phyloP scores from a whole-genome alignment of 139 green algal genomes.

The Chlamydomonas incerta region DNA sequence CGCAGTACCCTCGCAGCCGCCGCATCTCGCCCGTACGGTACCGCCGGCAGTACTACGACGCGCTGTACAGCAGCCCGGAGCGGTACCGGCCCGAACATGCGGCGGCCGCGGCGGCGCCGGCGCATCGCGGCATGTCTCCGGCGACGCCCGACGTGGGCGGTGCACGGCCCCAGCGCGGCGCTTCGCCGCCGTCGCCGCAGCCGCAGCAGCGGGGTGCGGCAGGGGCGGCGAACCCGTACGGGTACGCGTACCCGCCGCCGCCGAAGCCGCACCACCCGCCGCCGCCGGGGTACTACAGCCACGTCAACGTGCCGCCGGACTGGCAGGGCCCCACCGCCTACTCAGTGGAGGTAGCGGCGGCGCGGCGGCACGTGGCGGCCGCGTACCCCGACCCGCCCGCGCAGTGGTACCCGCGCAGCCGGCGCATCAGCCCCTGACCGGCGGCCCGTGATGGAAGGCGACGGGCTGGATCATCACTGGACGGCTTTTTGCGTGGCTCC shows the following conservation, averaged over 20 bases:
- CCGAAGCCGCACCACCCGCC: not conserved
- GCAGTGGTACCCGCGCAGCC: not conserved
- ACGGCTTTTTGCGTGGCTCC: no score
- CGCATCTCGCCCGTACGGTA: not conserved
- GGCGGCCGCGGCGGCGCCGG: no score
- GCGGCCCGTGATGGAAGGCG: no score
- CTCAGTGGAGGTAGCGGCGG: not conserved
- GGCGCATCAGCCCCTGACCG: not conserved
- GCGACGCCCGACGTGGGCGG: no score
- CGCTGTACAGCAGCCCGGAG: conserved; percentile 23
- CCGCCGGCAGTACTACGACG: conserved; percentile 2
- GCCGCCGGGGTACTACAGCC: not conserved
- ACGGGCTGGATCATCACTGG: no score
- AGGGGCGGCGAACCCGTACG: no score
- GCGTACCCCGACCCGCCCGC: not conserved
- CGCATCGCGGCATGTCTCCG: no score
- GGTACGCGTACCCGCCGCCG: no score
- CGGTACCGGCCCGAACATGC: not conserved
- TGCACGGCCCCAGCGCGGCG: no score
- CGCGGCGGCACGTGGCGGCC: not conserved
- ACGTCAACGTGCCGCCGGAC: not conserved
- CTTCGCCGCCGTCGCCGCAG: no score
- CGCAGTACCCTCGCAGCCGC: conserved; percentile 13
- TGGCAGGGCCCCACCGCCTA: not conserved
- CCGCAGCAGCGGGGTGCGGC: no score